phyloP scores from a whole-genome alignment of 2,329 filamentous ascomycete species.

The Ophiocordyceps sinensis region DNA sequence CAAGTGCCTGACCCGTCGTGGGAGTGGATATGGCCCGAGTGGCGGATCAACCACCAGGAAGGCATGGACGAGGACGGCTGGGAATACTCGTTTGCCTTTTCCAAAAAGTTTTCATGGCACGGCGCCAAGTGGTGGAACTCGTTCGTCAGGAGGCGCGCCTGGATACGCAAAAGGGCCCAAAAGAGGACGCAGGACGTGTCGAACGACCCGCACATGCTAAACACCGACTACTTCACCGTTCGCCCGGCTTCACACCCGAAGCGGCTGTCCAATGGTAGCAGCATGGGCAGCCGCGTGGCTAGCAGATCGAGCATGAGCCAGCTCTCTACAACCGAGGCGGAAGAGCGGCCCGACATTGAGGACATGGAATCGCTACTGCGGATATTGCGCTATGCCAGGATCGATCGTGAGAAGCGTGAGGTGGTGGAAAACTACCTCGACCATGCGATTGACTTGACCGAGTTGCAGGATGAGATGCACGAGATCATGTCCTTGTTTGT shows the following conservation, averaged over 20 bases:
- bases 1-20: slow-evolving; percentile 90
- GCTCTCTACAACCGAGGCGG: slow-evolving; percentile 24
- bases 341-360: slow-evolving; percentile 40
- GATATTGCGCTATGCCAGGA: slow-evolving; percentile 52
- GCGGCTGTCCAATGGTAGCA: slow-evolving; percentile 18
- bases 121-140: slow-evolving; percentile 85
- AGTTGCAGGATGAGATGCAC: slow-evolving; percentile 64
- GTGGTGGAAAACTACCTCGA: slow-evolving; percentile 70
- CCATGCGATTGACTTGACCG: slow-evolving; percentile 61
- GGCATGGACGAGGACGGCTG: slow-evolving; percentile 77
- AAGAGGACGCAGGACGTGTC: slow-evolving; percentile 28
- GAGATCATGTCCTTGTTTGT: slow-evolving; percentile 77
- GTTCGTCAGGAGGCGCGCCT: slow-evolving; percentile 79
- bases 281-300: slow-evolving; percentile 15
- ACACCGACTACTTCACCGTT: slow-evolving; percentile 68
- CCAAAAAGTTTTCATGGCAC: slow-evolving; percentile 67
- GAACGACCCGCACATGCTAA: slow-evolving; percentile 50
- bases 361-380: slow-evolving; percentile 56
- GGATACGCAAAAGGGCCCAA: slow-evolving; percentile 70
- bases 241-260: slow-evolving; percentile 34
- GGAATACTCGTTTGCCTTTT: slow-evolving; percentile 90
- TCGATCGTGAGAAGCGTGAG: slow-evolving; percentile 86
- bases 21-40: slow-evolving; percentile 69
- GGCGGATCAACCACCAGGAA: slow-evolving; percentile 55
- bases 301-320: slow-evolving; percentile 24